Evolutionary conservation across 176 grass and related monocot genomes (phyloP), one percentile per base, ranked within the genome.

Genomic region (Cenchrus fungigraminus): DNA sequence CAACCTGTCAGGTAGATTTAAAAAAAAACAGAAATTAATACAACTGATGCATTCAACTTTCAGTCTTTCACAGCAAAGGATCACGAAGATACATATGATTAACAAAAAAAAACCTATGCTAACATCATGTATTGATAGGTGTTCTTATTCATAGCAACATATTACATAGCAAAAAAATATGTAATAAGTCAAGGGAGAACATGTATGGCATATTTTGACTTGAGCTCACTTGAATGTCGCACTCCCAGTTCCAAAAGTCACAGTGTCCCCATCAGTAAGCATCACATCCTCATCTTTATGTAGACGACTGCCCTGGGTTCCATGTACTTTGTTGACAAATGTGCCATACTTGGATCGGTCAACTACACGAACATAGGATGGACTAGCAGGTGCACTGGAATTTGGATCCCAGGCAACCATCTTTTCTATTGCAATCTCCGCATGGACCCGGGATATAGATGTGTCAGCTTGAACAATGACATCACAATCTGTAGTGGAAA

Each of bases 321-420:
- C 96, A 8, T 68, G 70, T 85, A 89, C 86, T 91, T 85, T 91
- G 89, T 95, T 94, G 77, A 98, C 76, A 82, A 89, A 90, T 58
- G 93, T 95, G 15, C 93, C 96, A 19, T 94, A 98, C 76, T 95
- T 98, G 22, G 96, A 98, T 8, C 77, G 83, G 67, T 98, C 96
- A 43, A 94, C n/a, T 42, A 95, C 76, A 68, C 47, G 79, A 37
- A 91, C 93, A 92, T 84, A 82, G 17, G 96, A 94, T 53, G 88
- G 89, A 71, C 29, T 88, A 44, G 83, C 25, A 71, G 83, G 84
- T 12, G 70, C 89, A 71, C 82, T 55, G 79, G 54, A 79, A 6
- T 57, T 50, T 11, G 74, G 89, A 88, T 98, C 89, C 86, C 88
- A 91, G 44, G 89, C 83, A 69, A 89, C 76, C 93, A 98, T 95